phyloP scores from a whole-genome alignment of 768 basidiomycete species.

The Ramaria sp. region DNA sequence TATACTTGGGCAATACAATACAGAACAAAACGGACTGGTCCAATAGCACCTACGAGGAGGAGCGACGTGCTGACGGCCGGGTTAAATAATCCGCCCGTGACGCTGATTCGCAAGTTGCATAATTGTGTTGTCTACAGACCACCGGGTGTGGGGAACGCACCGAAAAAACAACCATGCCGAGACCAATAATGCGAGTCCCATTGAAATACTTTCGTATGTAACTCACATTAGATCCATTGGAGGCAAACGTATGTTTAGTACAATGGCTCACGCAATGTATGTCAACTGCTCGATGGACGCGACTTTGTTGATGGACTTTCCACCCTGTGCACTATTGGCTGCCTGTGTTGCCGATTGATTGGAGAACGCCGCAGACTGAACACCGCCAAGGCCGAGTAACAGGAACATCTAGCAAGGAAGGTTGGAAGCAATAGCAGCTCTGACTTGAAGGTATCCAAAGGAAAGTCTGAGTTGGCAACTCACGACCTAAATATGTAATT shows the following conservation, averaged over 20 bases:
- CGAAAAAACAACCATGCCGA: constrained; percentile 59
- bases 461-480: not conserved
- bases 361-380: constrained; percentile 38
- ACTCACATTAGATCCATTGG: not conserved
- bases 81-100: constrained; percentile 58
- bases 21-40: constrained; percentile 44
- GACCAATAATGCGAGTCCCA: constrained; percentile 52
- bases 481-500: not conserved
- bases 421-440: not conserved
- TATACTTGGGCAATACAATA: constrained; percentile 45
- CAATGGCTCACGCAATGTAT: constrained; percentile 33
- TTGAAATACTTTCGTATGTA: constrained; percentile 23
- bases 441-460: not conserved
- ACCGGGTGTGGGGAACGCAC: not conserved
- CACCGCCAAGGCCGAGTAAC: constrained; percentile 53
- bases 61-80: constrained; percentile 52
- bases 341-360: constrained; percentile 8
- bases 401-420: constrained; percentile 36
- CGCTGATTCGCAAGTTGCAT: constrained; percentile 14
- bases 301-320: constrained; percentile 11
- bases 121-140: not conserved
- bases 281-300: constrained; percentile 30
- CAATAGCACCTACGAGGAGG: constrained; percentile 43
- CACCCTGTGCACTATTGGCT: constrained; percentile 19
- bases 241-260: not conserved